A percentile compares a stretch with the other conserved stretches of the same genome.
These are phyloP conservation scores for Corylus heterophylla DNA, from an alignment of 306 rosid species.

Conservation along the genomic window DNA sequence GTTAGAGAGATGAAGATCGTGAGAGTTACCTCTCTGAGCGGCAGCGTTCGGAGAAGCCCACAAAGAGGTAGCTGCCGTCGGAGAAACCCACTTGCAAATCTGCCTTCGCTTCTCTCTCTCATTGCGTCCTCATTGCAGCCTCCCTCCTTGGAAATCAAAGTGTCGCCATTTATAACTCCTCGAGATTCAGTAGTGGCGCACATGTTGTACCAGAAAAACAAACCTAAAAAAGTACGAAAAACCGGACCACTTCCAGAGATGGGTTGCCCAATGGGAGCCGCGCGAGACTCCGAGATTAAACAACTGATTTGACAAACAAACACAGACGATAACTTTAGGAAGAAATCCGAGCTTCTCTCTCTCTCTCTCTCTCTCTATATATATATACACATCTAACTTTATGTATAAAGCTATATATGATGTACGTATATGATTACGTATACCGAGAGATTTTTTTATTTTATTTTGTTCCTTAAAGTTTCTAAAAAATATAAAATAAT, in stretches of 20 bases:
- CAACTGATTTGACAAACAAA: slow-evolving; percentile 6
- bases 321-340: background rate
- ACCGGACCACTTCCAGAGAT: slow-evolving; percentile 32
- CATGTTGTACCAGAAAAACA: slow-evolving; percentile 42
- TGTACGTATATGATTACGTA: background rate
- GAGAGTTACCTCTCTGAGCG: slow-evolving; percentile 62
- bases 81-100: slow-evolving; percentile 36
- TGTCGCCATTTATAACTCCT: slow-evolving; percentile 55
- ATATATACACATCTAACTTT: background rate
- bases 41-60: slow-evolving; percentile 41
- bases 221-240: slow-evolving; percentile 1
- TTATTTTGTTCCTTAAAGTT: too few relatives aligned
- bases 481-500: background rate
- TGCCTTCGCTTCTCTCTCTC: slow-evolving; percentile 35
- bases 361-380: background rate
- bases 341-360: background rate
- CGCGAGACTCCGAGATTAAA: background rate
- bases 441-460: background rate
- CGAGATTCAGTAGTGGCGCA: slow-evolving; percentile 73
- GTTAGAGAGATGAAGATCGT: background rate
- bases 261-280: slow-evolving; percentile 22
- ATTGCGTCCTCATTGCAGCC: slow-evolving; percentile 42
- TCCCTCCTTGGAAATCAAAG: slow-evolving; percentile 39
- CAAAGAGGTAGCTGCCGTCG: slow-evolving; percentile 31
- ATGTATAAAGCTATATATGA: background rate